Percentiles rank a stretch among this genome's conserved stretches.
These are phyloP conservation scores for Schizosaccharomyces osmophilus DNA, from an alignment of 805 yeast genomes.

Conservation along the genomic window DNA sequence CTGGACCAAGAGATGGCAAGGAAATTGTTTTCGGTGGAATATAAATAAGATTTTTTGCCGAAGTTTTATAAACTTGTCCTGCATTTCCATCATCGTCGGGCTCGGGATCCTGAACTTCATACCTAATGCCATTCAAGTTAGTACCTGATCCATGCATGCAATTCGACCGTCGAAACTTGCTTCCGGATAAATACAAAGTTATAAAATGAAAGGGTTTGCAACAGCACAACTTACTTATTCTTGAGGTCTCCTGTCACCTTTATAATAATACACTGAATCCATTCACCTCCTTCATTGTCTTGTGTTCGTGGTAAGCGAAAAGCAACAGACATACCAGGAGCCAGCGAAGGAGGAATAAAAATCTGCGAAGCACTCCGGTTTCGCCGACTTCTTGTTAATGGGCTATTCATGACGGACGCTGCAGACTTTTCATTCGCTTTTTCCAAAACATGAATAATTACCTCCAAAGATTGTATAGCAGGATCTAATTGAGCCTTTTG, in stretches of 20 bases:
- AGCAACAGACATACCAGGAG: slow-evolving; percentile 62
- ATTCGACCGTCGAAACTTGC: neutral
- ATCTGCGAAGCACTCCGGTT: neutral
- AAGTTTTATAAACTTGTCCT: slow-evolving; percentile 26
- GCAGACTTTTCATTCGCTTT: neutral
- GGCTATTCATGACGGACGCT: neutral
- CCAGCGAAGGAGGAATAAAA: neutral
- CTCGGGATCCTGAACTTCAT: slow-evolving; percentile 91
- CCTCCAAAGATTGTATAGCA: neutral
- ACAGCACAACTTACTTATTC: slow-evolving; percentile 8
- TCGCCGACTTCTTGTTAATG: neutral
- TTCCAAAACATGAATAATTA: neutral
- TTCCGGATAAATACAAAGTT: neutral
- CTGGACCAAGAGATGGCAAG: slow-evolving; percentile 34
- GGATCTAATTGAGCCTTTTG: neutral
- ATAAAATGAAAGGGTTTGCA: neutral
- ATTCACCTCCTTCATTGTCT: slow-evolving; percentile 39
- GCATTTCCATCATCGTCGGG: slow-evolving; percentile 70
- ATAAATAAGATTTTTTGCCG: slow-evolving; percentile 21
- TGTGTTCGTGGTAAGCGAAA: slow-evolving; percentile 44
- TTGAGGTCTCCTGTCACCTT: slow-evolving; percentile 40
- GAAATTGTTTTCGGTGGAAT: slow-evolving; percentile 34
- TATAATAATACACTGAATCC: slow-evolving; percentile 88
- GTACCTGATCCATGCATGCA: neutral
- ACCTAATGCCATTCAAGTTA: slow-evolving; percentile 15